A percentile compares a stretch with the other conserved stretches of the same genome.
Conservation (phyloP, 2,329 filamentous ascomycete species). For the Cercospora zeae-maydis region DNA sequence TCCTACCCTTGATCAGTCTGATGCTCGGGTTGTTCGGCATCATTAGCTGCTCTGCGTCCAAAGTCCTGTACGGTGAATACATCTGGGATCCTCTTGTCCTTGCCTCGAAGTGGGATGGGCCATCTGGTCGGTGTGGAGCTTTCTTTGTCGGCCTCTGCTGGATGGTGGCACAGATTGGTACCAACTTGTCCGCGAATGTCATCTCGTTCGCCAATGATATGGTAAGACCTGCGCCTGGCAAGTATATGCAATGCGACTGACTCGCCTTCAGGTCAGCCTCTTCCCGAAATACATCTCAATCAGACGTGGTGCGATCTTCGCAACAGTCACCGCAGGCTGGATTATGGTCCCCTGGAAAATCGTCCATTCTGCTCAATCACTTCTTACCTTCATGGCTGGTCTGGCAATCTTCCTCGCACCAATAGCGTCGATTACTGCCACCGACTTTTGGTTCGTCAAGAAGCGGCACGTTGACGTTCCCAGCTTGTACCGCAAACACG, state of each 20-base stretch:
- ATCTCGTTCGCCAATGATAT: constrained; percentile 55
- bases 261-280: constrained; percentile 35
- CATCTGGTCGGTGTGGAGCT: constrained; percentile 33
- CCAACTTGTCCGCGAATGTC: constrained; percentile 53
- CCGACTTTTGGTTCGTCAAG: constrained; percentile 59
- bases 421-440: constrained; percentile 54
- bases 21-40: constrained; percentile 53
- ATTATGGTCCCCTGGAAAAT: constrained; percentile 61
- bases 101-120: constrained; percentile 38
- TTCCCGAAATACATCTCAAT: constrained; percentile 53
- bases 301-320: constrained; percentile 43
- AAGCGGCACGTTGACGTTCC: constrained; percentile 43
- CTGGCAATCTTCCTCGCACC: constrained; percentile 64
- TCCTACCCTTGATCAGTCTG: constrained; percentile 49
- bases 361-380: constrained; percentile 54
- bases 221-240: constrained; percentile 16
- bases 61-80: constrained; percentile 51
- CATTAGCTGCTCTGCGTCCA: constrained; percentile 54
- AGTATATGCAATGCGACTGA: background rate
- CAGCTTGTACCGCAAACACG: constrained; percentile 50
- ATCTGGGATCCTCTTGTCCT: constrained; percentile 36
- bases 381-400: constrained; percentile 57
- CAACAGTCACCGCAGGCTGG: constrained; percentile 49
- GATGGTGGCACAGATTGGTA: constrained; percentile 55
- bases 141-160: constrained; percentile 36